Evolutionary conservation across 352 stramenopile genomes (phyloP).

Genomic region (Globisporangium recalcitrans): DNA sequence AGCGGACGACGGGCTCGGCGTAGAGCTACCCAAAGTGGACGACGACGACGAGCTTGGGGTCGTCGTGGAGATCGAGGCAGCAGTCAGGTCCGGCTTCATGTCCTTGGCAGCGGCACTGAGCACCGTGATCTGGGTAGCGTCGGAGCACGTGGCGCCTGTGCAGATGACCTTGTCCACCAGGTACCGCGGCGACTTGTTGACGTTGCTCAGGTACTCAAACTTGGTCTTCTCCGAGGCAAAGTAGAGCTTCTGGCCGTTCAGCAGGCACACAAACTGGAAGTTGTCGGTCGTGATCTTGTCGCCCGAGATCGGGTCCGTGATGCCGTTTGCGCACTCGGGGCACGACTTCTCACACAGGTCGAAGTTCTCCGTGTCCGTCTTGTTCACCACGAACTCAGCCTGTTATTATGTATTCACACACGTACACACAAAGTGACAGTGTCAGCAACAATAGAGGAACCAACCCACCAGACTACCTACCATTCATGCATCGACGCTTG

Average conservation of each 20-base stretch:
- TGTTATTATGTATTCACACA: slow-evolving; percentile 19
- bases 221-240: slow-evolving; percentile 68
- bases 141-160: slow-evolving; percentile 41
- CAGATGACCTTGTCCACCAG: slow-evolving; percentile 56
- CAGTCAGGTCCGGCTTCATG: slow-evolving; percentile 28
- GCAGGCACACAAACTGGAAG: slow-evolving; percentile 68
- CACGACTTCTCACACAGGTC: slow-evolving; percentile 33
- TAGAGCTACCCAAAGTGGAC: neutral
- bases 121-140: slow-evolving; percentile 52
- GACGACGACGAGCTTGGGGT: slow-evolving; percentile 12
- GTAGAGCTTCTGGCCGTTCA: slow-evolving; percentile 82
- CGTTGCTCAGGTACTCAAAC: slow-evolving; percentile 52
- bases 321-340: slow-evolving; percentile 34
- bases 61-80: slow-evolving; percentile 17
- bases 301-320: slow-evolving; percentile 64
- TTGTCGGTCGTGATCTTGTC: slow-evolving; percentile 45
- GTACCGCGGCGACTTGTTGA: slow-evolving; percentile 48
- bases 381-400: slow-evolving; percentile 43
- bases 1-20: slow-evolving; percentile 17
- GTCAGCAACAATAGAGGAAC: neutral
- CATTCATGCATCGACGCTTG: neutral
- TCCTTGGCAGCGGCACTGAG: slow-evolving; percentile 42
- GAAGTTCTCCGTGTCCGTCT: slow-evolving; percentile 36
- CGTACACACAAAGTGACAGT: neutral
- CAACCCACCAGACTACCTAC: too few relatives aligned